Conservation (phyloP, 106 monocot genomes). For the Agapanthus africanus region DNA sequence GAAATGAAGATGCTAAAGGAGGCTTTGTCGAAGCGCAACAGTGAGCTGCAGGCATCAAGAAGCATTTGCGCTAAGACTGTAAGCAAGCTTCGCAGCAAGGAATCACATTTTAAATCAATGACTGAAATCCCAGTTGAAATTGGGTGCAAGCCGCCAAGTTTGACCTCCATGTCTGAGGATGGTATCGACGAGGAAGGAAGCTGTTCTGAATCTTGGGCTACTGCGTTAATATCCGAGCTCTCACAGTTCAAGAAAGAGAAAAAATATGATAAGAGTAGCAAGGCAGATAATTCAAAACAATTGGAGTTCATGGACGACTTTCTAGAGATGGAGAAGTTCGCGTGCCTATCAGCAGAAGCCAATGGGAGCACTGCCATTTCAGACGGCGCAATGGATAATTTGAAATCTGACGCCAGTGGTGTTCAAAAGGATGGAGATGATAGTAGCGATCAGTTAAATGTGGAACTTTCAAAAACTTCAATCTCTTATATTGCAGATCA, state of each 20-base stretch:
- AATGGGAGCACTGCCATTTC: constrained; percentile 11
- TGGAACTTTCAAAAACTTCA: constrained; percentile 16
- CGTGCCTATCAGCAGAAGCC: too few relatives aligned
- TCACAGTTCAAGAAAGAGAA: constrained; percentile 67
- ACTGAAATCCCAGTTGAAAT: constrained; percentile 38
- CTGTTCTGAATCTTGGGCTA: constrained; percentile 61
- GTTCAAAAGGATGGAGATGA: constrained; percentile 33
- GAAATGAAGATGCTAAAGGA: constrained; percentile 96
- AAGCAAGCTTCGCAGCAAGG: constrained; percentile 60
- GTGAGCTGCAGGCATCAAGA: constrained; percentile 76
- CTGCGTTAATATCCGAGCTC: constrained; percentile 55
- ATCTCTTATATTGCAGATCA: constrained; percentile 3
- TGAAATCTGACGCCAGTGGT: constrained; percentile 16
- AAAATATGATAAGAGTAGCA: constrained; percentile 23
- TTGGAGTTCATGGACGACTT: constrained; percentile 83
- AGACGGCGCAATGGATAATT: constrained; percentile 18
- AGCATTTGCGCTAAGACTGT: constrained; percentile 64
- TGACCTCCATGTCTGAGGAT: constrained; percentile 85
- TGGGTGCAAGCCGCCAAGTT: constrained; percentile 66
- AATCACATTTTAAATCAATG: constrained; percentile 35
- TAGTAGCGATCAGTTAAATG: constrained; percentile 16
- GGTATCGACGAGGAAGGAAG: constrained; percentile 76
- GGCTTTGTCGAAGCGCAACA: constrained; percentile 79
- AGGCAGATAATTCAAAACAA: constrained; percentile 32
- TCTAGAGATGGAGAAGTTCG: constrained; percentile 74